Evolutionary conservation across 2,329 filamentous ascomycete species (phyloP).

Genomic region (Fusarium musae): DNA sequence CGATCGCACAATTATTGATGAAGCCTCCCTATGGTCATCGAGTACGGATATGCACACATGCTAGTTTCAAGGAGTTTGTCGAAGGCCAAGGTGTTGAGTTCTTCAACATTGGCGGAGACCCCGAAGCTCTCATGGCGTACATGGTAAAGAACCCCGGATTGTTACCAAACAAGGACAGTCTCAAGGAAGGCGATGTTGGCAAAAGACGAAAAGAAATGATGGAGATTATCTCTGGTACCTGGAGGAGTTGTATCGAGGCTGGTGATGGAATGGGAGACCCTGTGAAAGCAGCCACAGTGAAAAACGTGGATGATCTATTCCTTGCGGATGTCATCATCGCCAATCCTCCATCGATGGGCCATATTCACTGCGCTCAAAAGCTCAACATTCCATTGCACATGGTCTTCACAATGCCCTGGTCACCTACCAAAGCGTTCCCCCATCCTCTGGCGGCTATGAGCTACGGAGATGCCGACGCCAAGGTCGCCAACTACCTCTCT

Average conservation of each 20-base stretch:
- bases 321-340: conserved; percentile 66
- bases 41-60: conserved; percentile 67
- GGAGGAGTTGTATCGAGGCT: conserved; percentile 52
- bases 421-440: conserved; percentile 61
- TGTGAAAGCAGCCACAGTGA: conserved; percentile 43
- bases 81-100: conserved; percentile 64
- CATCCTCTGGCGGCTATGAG: conserved; percentile 53
- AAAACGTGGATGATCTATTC: conserved; percentile 53
- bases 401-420: conserved; percentile 76
- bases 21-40: conserved; percentile 59
- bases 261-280: conserved; percentile 47
- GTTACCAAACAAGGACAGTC: conserved; percentile 50
- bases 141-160: conserved; percentile 56
- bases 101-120: conserved; percentile 67
- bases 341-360: conserved; percentile 63
- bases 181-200: conserved; percentile 51
- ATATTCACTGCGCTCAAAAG: conserved; percentile 63
- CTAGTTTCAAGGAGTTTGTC: conserved; percentile 64
- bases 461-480: conserved; percentile 39
- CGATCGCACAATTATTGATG: conserved; percentile 60
- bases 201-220: conserved; percentile 51
- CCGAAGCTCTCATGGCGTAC: conserved; percentile 58
- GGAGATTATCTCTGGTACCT: conserved; percentile 52
- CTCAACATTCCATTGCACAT: conserved; percentile 62
- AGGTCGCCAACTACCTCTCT: conserved; percentile 40